Percentiles rank a stretch among this genome's conserved stretches.
Evolutionary conservation across 2,329 filamentous ascomycete species (phyloP).

Genomic region (Fusarium hostae): DNA sequence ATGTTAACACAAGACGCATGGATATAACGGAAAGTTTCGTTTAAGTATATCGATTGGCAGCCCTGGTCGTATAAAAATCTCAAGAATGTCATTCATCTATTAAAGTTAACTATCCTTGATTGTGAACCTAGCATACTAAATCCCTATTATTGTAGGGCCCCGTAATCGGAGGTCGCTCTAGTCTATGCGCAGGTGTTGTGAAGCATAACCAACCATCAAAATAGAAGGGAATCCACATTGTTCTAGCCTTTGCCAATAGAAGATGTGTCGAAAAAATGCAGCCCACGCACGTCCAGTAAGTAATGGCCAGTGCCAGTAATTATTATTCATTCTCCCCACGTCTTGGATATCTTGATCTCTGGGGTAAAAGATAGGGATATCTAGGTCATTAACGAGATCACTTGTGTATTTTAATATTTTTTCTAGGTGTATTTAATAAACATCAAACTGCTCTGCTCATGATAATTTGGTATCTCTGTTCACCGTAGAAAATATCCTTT

Average conservation of each 20-base stretch:
- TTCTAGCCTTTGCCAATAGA: constrained; percentile 36
- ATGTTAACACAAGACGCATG: neutral
- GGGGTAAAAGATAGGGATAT: constrained; percentile 25
- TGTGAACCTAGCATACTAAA: neutral
- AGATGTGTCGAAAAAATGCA: constrained; percentile 5
- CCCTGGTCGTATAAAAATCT: neutral
- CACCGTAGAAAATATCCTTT: neutral
- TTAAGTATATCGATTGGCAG: neutral
- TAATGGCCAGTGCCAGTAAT: constrained; percentile 13
- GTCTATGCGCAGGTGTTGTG: neutral
- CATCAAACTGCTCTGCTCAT: neutral
- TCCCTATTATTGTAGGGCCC: neutral
- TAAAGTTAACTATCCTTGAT: neutral
- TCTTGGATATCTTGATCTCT: constrained; percentile 25
- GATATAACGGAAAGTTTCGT: neutral
- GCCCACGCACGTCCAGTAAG: neutral
- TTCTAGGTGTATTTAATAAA: neutral
- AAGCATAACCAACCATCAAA: neutral
- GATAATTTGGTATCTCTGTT: neutral
- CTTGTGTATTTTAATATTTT: neutral
- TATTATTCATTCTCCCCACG: constrained; percentile 25
- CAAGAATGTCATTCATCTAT: neutral
- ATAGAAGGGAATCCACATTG: constrained; percentile 28
- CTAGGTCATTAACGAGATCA: neutral
- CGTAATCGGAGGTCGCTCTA: constrained; percentile 22